Conservation (phyloP, 768 basidiomycete genomes). For the Mycena olivaceomarginata region DNA sequence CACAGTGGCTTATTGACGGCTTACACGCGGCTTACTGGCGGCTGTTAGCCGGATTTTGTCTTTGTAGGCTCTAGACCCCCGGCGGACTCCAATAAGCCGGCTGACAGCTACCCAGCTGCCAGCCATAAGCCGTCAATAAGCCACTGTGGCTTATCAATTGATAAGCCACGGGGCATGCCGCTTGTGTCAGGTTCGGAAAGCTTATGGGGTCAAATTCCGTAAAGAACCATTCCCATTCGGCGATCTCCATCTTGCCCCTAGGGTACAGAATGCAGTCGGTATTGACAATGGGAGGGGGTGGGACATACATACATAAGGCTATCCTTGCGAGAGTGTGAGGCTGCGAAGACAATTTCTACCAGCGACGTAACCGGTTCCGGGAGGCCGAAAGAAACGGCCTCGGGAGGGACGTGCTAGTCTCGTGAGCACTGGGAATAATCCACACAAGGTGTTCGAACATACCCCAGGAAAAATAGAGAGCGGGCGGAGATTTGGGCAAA, state of each 20-base stretch:
- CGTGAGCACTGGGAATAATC: not conserved
- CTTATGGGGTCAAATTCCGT: not conserved
- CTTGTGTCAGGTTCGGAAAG: conserved; percentile 32
- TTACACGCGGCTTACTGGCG: no score
- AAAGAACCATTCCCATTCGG: conserved; percentile 25
- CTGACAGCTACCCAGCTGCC: no score
- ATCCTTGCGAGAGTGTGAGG: not conserved
- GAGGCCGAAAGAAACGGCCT: not conserved
- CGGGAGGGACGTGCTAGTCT: not conserved
- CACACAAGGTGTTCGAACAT: not conserved
- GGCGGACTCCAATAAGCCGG: no score
- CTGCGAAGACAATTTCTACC: not conserved
- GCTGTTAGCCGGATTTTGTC: no score
- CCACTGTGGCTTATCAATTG: no score
- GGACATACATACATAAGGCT: not conserved
- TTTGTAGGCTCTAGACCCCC: no score
- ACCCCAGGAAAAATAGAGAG: not conserved
- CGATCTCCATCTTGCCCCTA: not conserved
- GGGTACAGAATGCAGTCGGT: not conserved
- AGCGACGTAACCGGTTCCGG: not conserved
- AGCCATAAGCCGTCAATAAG: no score
- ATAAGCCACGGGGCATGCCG: no score
- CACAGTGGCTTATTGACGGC: no score
- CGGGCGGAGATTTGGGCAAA: not conserved
- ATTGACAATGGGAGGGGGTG: not conserved